Base-by-base conservation (phyloP, 352 stramenopile species). In the Aphanomyces cochlioides region DNA sequence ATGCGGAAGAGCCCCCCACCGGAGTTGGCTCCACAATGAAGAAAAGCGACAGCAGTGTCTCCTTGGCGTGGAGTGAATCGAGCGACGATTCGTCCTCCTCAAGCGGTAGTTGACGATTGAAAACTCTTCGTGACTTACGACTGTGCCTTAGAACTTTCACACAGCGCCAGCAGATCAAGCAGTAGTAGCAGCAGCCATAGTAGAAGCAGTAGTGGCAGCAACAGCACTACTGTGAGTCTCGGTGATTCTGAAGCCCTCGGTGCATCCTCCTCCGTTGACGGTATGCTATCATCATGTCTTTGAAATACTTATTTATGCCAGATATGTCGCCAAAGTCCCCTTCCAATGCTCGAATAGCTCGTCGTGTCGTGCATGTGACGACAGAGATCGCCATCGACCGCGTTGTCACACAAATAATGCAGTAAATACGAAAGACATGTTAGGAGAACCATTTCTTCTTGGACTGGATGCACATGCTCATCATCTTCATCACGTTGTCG, bases 401-500 rank as follows among this genome's bases (percentile, higher is more conserved):
- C 28, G 28, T 28, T 28, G 28, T 28, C 28, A 28, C 28, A 37
- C 21, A 13, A 57, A 67, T n/a, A 36, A 19, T 37, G 59, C 36
- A 21, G 12, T 7, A 13, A n/a, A 63, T 38, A 12, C 15, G 8
- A 67, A 12, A 67, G 3, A 12, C n/a, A 67, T 28, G 54, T 58
- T 21, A 38, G 8, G 17, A 57, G 47, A 64, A 56, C 64, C 64
- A 85, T 37, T 81, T 60, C 63, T 78, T 76, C 19, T 77, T 68
- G 7, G 78, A 78, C 12, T 82, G 70, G 21, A 75, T 73, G 67
- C 85, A 85, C 28, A 79, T 73, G 57, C 82, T 84, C 39, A 83
- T 74, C 70, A 87, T 78, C 65, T 87, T 88, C 47, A 79, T 74
- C 77, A 88, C 81, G 67, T 77, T 86, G 78, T 89, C 81, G 37